A percentile compares a stretch with the other conserved stretches of the same genome.
Evolutionary conservation across 345 rosid genomes (phyloP).

Genomic region (Jatropha curcas): DNA sequence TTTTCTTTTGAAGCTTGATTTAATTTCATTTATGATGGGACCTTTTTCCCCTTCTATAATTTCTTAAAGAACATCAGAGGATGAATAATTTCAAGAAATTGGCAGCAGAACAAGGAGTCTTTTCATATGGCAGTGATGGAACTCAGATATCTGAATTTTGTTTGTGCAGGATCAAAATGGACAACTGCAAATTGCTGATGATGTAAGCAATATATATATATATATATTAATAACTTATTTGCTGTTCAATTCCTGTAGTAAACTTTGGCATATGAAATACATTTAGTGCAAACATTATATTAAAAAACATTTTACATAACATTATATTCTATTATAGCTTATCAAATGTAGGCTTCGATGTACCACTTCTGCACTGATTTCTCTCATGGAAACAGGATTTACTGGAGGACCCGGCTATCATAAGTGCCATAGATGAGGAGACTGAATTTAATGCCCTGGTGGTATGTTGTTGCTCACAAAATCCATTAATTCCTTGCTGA

Average conservation of each 20-base stretch:
- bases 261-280: neutral
- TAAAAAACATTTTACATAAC: no score
- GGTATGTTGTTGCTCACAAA: conserved; percentile 43
- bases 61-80: no score
- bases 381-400: conserved; percentile 58
- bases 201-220: conserved; percentile 54
- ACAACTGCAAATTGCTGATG: conserved; percentile 79
- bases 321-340: no score
- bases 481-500: conserved; percentile 16
- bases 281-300: no score
- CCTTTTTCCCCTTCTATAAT: neutral
- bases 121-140: neutral
- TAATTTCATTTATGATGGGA: neutral
- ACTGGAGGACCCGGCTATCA: conserved; percentile 72
- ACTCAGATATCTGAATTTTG: conserved; percentile 22
- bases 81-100: no score
- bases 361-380: neutral
- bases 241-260: neutral
- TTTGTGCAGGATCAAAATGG: conserved; percentile 76
- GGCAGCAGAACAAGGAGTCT: neutral
- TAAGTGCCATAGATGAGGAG: conserved; percentile 83
- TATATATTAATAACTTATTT: neutral
- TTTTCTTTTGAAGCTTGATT: neutral
- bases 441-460: conserved; percentile 91
- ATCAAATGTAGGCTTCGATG: no score